phyloP scores from a whole-genome alignment of 352 stramenopile genomes.

The Globisporangium cylindrosporum region DNA sequence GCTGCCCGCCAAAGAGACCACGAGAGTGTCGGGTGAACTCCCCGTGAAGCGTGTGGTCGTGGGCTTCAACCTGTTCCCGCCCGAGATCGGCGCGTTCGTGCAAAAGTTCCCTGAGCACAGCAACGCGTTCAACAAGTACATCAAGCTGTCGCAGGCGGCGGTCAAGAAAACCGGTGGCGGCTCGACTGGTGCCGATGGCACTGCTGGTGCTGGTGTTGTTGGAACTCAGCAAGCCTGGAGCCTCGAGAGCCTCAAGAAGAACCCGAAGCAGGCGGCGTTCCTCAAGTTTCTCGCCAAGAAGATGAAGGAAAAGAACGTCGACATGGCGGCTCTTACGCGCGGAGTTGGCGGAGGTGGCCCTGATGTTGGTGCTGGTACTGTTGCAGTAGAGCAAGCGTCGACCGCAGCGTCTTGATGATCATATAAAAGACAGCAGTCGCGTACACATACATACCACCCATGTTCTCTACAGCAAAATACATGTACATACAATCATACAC shows the following conservation, averaged over 20 bases:
- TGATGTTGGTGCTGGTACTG: not conserved
- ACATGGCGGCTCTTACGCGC: constrained; percentile 1
- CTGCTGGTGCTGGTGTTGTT: not conserved
- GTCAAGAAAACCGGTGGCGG: constrained; percentile 36
- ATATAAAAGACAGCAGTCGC: not conserved
- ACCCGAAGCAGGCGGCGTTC: constrained; percentile 68
- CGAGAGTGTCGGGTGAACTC: not conserved
- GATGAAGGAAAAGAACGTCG: constrained; percentile 40
- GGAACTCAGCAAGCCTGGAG: constrained; percentile 32
- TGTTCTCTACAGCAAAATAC: not conserved
- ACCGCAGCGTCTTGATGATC: not conserved
- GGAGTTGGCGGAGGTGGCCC: not conserved
- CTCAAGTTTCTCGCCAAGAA: constrained; percentile 57
- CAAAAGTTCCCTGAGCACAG: constrained; percentile 65
- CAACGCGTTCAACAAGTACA: constrained; percentile 66
- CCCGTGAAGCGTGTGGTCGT: constrained; percentile 62
- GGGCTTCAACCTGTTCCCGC: constrained; percentile 76
- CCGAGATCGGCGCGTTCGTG: constrained; percentile 59
- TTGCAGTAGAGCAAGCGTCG: not conserved
- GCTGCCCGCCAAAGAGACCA: constrained; percentile 21
- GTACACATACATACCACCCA: not conserved
- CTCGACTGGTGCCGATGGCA: constrained; percentile 13
- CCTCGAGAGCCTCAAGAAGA: constrained; percentile 46
- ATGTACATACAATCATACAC: not conserved
- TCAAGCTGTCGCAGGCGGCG: constrained; percentile 64